Evolutionary conservation across 805 yeast genomes (phyloP).

Genomic region (Lipomyces lipofer): DNA sequence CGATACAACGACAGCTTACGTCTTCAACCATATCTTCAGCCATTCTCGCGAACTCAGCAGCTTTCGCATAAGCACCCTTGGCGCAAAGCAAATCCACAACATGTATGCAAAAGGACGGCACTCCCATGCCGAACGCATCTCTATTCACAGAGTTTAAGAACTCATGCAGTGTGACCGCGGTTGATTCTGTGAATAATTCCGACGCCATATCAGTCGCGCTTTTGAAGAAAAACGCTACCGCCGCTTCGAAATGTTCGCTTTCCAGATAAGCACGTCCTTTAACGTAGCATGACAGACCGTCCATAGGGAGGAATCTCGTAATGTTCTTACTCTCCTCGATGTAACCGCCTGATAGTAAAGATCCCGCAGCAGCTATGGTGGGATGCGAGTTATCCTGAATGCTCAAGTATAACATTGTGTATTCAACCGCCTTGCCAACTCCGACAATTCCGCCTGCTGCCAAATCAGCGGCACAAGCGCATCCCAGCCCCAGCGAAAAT

Average conservation of each 20-base stretch:
- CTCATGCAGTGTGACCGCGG: slow-evolving; percentile 3
- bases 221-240: slow-evolving; percentile 6
- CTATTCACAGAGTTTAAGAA: background rate
- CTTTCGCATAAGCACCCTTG: slow-evolving; percentile 37
- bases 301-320: slow-evolving; percentile 6
- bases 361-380: slow-evolving; percentile 14
- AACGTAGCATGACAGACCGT: slow-evolving; percentile 16
- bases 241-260: slow-evolving; percentile 2
- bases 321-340: background rate
- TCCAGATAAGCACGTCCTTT: slow-evolving; percentile 18
- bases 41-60: slow-evolving; percentile 42
- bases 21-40: slow-evolving; percentile 27
- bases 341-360: slow-evolving; percentile 3
- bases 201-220: slow-evolving; percentile 5
- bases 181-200: background rate
- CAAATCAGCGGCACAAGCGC: slow-evolving; percentile 10
- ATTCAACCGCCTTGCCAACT: slow-evolving; percentile 18
- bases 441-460: slow-evolving; percentile 11
- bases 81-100: slow-evolving; percentile 44
- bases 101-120: slow-evolving; percentile 44
- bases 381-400: slow-evolving; percentile 4
- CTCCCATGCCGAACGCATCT: slow-evolving; percentile 38
- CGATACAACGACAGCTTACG: no score
- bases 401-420: slow-evolving; percentile 11
- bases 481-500: slow-evolving; percentile 9